A percentile compares a stretch with the other conserved stretches of the same genome.
phyloP scores from a whole-genome alignment of 805 yeast genomes.

The Suhomyces pyralidae region DNA sequence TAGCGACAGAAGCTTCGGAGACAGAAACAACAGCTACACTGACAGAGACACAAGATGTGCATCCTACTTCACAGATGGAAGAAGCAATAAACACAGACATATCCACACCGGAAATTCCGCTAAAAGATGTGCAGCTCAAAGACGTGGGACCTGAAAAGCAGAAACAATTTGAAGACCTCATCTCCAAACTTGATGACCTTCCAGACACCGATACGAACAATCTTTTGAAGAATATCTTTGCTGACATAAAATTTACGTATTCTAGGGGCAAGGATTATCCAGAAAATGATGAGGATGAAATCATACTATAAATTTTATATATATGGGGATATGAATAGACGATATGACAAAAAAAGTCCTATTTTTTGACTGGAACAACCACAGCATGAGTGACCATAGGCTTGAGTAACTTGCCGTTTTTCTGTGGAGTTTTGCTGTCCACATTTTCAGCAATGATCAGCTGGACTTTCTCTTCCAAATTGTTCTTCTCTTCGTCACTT shows the following conservation, averaged over 20 bases:
- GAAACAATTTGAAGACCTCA: neutral
- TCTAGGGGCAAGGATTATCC: neutral
- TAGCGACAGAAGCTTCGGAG: neutral
- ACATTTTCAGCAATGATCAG: constrained; percentile 11
- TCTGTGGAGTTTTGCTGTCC: neutral
- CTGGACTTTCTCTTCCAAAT: constrained; percentile 30
- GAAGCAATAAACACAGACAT: neutral
- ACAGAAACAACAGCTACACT: neutral
- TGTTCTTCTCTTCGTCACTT: constrained; percentile 31
- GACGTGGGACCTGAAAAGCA: neutral
- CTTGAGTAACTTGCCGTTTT: constrained; percentile 7
- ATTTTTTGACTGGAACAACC: constrained; percentile 4
- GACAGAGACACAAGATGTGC: neutral
- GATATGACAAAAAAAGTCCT: neutral
- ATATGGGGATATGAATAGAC: neutral
- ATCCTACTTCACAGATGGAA: neutral
- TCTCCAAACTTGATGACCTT: neutral
- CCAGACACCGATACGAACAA: neutral
- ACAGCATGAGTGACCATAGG: constrained; percentile 14
- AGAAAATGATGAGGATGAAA: neutral
- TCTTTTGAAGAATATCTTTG: neutral
- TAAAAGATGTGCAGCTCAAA: neutral
- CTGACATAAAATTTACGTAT: neutral
- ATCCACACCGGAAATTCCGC: neutral
- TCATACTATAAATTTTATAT: neutral